Base-by-base conservation (phyloP, 2,329 filamentous ascomycete species). In the Clonostachys rosea region DNA sequence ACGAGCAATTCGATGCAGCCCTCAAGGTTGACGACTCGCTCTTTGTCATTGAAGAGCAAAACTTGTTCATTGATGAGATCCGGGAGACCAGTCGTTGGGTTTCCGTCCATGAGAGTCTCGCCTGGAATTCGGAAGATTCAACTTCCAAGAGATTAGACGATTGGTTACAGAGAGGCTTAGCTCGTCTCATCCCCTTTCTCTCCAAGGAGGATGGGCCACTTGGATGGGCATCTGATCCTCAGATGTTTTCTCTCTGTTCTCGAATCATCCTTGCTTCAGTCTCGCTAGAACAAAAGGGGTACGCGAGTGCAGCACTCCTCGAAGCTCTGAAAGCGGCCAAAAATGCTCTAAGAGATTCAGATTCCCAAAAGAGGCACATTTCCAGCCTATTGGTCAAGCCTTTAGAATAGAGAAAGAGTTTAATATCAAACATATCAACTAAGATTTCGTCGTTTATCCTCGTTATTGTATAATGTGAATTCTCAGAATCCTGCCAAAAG, bases 21-120 rank as follows among this genome's bases (percentile, higher is more conserved):
- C 62, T 81, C 57, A 65, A 68, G 47, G 71, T 76, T 55, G 79
- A 89, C 59, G 79, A 83, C 52, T 75, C 84, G 5, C 78, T 99
- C 1, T 99, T 99, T 61, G 85, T 80, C 1, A 78, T 90, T 47
- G 94, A 99, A 66, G 91, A 95, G 62, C 91, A 95, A 62, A 99
- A 99, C 61, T 75, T 96, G n/a, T 97, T 89, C 63, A 73, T 92
- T 44, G 92, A 97, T 62, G 84, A 91, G 55, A 80, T 89, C 6
- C 75, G 83, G 43, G 91, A 96, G 63, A 74, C 83, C 5, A 68
- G 75, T 16, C 63, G 82, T n/a, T 96, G 91, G 90, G 67, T 75
- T 0, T 63, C 62, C 14, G 69, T 80, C 2, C 67, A 87, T 33
- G 48, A 55, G 16, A 42, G 48, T 37, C 30, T 66, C 34, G 20